Conservation (phyloP, 2,329 filamentous ascomycete species). For the Fonsecaea monophora region DNA sequence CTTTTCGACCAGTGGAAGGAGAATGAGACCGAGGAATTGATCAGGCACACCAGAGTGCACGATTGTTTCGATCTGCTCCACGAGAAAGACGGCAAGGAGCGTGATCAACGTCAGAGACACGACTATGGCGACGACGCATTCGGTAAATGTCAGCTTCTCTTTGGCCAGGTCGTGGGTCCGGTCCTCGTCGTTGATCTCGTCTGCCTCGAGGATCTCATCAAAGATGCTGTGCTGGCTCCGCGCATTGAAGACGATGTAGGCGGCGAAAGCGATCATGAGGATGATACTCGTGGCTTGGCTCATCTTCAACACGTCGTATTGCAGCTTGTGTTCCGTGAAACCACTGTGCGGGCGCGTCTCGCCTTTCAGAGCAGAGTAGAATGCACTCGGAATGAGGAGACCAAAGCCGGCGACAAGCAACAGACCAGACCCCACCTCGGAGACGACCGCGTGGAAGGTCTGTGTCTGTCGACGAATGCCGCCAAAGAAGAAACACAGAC, state of each 20-base stretch:
- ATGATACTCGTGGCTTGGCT: constrained; percentile 74
- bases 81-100: constrained; percentile 75
- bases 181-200: constrained; percentile 72
- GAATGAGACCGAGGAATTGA: constrained; percentile 70
- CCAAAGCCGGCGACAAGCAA: constrained; percentile 74
- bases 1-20: constrained; percentile 65
- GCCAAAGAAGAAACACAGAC: constrained; percentile 90
- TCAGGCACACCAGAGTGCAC: constrained; percentile 62
- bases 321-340: constrained; percentile 52
- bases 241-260: constrained; percentile 73
- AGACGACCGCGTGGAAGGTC: constrained; percentile 74
- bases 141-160: constrained; percentile 74
- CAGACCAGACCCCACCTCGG: constrained; percentile 77
- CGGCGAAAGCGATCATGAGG: constrained; percentile 69
- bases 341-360: constrained; percentile 57
- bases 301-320: constrained; percentile 64
- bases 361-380: constrained; percentile 50
- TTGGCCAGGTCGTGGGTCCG: constrained; percentile 65
- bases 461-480: constrained; percentile 75
- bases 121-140: constrained; percentile 69
- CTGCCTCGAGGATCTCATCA: constrained; percentile 72
- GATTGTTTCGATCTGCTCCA: constrained; percentile 71
- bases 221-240: constrained; percentile 77
- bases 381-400: constrained; percentile 53
- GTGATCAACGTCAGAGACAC: constrained; percentile 72